Base-by-base conservation (phyloP, 192 early-diverging fungal species). In the Polychytrium aggregatum region DNA sequence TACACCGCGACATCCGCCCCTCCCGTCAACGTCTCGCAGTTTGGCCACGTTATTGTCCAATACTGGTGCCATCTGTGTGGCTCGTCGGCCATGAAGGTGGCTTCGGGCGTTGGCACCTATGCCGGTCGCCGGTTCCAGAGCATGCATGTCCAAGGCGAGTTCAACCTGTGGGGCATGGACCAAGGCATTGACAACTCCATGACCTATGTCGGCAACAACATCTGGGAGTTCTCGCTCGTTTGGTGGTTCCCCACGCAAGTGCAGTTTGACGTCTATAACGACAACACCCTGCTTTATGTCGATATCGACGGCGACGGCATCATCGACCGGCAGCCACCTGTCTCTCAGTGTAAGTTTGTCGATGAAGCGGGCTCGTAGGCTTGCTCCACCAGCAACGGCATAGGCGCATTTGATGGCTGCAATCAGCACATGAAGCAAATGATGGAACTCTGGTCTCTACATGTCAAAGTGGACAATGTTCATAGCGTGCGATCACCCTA, bases 281-380 rank as follows among this genome's bases (percentile, higher is more conserved):
- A 49, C 38, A 4, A 2, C 13, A 38, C 22, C 4, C 6, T 22
- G 7, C 2, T 24, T 2, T 49, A 49, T 17, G 48, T 36, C 22
- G 48, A 49, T 38, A 9, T 44, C 24, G 30, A 49, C 26, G 4
- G 38, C n/a, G 48, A 49, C 26, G 35, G 35, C 31, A 24, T 49
- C 4, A 3, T 49, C 5, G 48, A 49, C 34, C 2, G 48, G 38
- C 25, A 42, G 25, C 31, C 48, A 7, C 48, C 48, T 2, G 39
- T 8, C 8, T 7, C 28, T 8, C 28, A 33, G 41, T n/a, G n/a
- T n/a, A n/a, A n/a, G n/a, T n/a, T n/a, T n/a, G n/a, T n/a, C n/a
- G n/a, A n/a, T n/a, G n/a, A 30, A 47, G 9, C 8, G n/a, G 18
- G 46, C 43, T 44, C 27, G 27, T 14, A 13, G 10, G 27, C 20